Evolutionary conservation across 345 rosid genomes (phyloP).

Genomic region (Gossypium arboreum): DNA sequence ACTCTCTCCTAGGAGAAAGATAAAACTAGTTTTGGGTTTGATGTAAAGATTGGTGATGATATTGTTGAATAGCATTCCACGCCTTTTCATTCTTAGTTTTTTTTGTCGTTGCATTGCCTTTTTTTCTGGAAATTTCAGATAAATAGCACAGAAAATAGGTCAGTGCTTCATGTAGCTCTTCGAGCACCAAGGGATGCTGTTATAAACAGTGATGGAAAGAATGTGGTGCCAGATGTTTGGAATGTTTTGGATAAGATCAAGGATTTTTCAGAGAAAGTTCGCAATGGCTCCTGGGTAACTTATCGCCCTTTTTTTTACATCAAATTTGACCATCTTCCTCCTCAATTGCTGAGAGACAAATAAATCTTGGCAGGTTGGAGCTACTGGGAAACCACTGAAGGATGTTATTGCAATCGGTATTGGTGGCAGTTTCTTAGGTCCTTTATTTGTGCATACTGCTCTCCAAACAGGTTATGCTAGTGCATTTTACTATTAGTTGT

Average conservation of each 20-base stretch:
- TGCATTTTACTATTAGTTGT: slow-evolving; percentile 10
- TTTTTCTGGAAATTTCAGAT: slow-evolving; percentile 46
- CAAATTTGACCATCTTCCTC: slow-evolving; percentile 12
- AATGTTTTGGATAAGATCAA: slow-evolving; percentile 80
- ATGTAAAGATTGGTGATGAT: background rate
- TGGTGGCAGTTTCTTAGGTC: slow-evolving; percentile 98
- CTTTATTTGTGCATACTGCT: slow-evolving; percentile 91
- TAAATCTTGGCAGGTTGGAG: slow-evolving; percentile 66
- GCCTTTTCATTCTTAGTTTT: background rate
- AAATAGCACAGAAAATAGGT: slow-evolving; percentile 86
- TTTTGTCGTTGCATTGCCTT: background rate
- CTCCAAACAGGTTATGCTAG: slow-evolving; percentile 67
- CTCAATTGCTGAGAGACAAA: slow-evolving; percentile 19
- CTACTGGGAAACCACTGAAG: slow-evolving; percentile 81
- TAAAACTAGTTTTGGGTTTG: background rate
- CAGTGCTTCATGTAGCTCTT: slow-evolving; percentile 93
- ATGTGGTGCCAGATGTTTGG: slow-evolving; percentile 96
- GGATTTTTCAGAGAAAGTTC: slow-evolving; percentile 79
- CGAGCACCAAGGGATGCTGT: slow-evolving; percentile 83
- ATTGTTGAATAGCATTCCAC: background rate
- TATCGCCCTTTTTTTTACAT: slow-evolving; percentile 1
- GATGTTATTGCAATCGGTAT: slow-evolving; percentile 89
- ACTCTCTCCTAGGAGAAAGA: background rate
- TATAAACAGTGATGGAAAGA: slow-evolving; percentile 73
- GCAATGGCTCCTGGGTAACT: slow-evolving; percentile 92